Percentiles rank a stretch among this genome's conserved stretches.
These are phyloP conservation scores for Rhizophagus sp. DNA, from an alignment of 192 early-diverging fungal species.

Conservation along the genomic window DNA sequence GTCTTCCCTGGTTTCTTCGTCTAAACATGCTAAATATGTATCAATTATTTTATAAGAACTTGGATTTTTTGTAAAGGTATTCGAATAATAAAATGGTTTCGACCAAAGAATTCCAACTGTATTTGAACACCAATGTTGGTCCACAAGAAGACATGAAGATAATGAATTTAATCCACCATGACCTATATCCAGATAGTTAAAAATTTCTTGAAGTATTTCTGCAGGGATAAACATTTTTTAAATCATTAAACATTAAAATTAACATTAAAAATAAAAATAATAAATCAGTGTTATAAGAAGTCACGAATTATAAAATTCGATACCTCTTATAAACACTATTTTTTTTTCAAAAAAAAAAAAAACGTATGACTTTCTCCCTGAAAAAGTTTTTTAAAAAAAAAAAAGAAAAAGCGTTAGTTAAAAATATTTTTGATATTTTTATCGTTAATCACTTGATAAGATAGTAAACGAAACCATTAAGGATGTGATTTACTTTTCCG, in stretches of 20 bases:
- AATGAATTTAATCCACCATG: background rate
- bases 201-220: background rate
- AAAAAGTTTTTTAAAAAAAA: too few relatives aligned
- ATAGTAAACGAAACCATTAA: background rate
- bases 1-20: background rate
- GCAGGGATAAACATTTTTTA: background rate
- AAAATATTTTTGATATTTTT: too few relatives aligned
- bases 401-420: too few relatives aligned
- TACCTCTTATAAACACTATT: too few relatives aligned
- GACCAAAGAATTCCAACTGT: background rate
- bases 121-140: background rate
- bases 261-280: too few relatives aligned
- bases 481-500: background rate
- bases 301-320: too few relatives aligned
- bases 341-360: too few relatives aligned
- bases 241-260: background rate
- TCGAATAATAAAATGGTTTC: constrained; percentile 7
- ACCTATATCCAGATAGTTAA: background rate
- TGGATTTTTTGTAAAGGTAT: background rate
- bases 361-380: too few relatives aligned
- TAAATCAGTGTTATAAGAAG: too few relatives aligned
- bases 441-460: too few relatives aligned
- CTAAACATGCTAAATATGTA: background rate
- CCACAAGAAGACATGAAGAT: constrained; percentile 3
- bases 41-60: background rate